Conservation (phyloP, 306 rosid genomes). For the Coriaria nepalensis region DNA sequence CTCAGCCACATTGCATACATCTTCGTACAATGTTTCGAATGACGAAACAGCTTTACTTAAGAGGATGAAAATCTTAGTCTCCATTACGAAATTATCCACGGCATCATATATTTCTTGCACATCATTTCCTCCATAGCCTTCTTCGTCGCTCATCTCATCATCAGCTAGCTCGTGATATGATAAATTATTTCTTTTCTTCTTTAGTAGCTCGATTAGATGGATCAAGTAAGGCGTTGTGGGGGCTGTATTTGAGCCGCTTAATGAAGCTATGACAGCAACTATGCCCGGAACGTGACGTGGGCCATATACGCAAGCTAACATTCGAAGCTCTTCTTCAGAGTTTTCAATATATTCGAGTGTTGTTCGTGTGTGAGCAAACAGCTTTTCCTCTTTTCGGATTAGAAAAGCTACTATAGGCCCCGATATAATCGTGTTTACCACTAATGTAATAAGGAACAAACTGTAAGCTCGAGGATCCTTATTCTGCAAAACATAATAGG, state of each 20-base stretch:
- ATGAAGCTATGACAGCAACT: constrained; percentile 37
- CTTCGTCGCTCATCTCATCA: constrained; percentile 56
- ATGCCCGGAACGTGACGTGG: constrained; percentile 58
- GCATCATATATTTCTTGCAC: constrained; percentile 58
- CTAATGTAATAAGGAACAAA: constrained; percentile 42
- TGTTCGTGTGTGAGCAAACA: constrained; percentile 42
- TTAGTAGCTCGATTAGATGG: constrained; percentile 67
- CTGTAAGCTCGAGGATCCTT: constrained; percentile 45
- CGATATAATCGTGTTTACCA: constrained; percentile 63
- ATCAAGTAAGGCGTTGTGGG: constrained; percentile 39
- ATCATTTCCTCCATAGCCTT: constrained; percentile 71
- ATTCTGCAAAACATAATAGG: constrained; percentile 22
- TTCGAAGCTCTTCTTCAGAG: constrained; percentile 40
- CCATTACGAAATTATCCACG: constrained; percentile 45
- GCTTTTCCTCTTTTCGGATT: constrained; percentile 38
- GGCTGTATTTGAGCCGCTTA: constrained; percentile 32
- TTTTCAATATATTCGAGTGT: constrained; percentile 27
- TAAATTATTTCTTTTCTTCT: constrained; percentile 40
- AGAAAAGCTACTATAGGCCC: constrained; percentile 65
- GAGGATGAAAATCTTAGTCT: constrained; percentile 37
- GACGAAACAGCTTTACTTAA: constrained; percentile 48
- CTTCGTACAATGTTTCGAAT: constrained; percentile 47
- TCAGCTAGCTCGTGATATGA: constrained; percentile 67
- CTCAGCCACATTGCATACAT: constrained; percentile 67
- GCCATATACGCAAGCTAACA: constrained; percentile 61